These are phyloP conservation scores for Fusarium robinianum DNA, from an alignment of 2,329 filamentous ascomycete genomes.

Conservation along the genomic window DNA sequence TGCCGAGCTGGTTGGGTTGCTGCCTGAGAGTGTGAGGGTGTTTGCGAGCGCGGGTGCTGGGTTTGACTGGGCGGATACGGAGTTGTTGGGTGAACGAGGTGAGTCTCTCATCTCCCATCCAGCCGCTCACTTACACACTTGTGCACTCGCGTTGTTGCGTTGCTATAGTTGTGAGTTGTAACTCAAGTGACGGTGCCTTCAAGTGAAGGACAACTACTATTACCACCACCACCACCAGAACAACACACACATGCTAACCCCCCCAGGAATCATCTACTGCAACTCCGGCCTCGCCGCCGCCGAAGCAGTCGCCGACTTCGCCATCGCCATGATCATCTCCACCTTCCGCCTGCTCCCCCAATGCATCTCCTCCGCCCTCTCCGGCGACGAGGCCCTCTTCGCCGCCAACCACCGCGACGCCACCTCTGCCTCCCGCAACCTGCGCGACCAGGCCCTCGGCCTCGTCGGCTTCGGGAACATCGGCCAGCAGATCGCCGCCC, in stretches of 20 bases:
- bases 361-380: constrained; percentile 61
- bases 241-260: constrained; percentile 8
- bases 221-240: no score
- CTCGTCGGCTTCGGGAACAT: constrained; percentile 73
- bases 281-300: constrained; percentile 72
- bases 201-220: no score
- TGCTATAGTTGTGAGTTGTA: no score
- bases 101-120: no score
- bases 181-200: no score
- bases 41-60: constrained; percentile 69
- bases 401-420: constrained; percentile 62
- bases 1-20: constrained; percentile 58
- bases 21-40: constrained; percentile 61
- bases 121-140: no score
- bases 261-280: constrained; percentile 68
- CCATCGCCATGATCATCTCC: constrained; percentile 69
- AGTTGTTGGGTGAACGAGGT: constrained; percentile 64
- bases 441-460: constrained; percentile 63
- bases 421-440: constrained; percentile 65
- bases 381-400: constrained; percentile 49
- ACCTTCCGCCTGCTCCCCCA: constrained; percentile 71
- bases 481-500: constrained; percentile 63
- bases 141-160: no score
- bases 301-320: constrained; percentile 74
- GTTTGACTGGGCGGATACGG: constrained; percentile 69